Percentiles rank a stretch among this genome's conserved stretches.
Conservation (phyloP, 345 rosid species). For the Moricandia arvensis region DNA sequence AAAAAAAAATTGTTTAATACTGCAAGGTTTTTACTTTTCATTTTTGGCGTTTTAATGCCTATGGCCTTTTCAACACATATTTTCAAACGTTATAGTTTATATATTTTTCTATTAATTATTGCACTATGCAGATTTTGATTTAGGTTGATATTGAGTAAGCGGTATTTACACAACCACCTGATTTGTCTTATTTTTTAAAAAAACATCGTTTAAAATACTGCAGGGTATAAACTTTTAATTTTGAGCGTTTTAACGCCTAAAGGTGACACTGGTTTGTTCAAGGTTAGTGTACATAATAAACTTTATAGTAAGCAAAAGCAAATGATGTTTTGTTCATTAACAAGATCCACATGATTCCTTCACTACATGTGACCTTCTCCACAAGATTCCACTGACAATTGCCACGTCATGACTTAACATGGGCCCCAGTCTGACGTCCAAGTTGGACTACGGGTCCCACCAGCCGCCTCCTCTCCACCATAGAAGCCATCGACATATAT, state of each 20-base stretch:
- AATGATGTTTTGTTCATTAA: neutral
- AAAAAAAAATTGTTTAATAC: neutral
- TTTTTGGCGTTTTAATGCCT: neutral
- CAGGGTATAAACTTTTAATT: too few relatives aligned
- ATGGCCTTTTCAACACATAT: too few relatives aligned
- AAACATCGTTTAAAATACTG: too few relatives aligned
- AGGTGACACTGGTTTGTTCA: neutral
- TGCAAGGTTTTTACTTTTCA: neutral
- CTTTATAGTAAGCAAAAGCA: neutral
- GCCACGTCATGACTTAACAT: slow-evolving; percentile 21
- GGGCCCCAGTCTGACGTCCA: slow-evolving; percentile 26
- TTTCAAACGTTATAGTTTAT: too few relatives aligned
- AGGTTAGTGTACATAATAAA: neutral
- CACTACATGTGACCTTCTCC: slow-evolving; percentile 39
- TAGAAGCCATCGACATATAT: slow-evolving; percentile 7
- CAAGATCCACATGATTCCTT: neutral
- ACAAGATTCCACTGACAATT: slow-evolving; percentile 34
- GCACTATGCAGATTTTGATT: neutral
- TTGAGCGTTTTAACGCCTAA: neutral
- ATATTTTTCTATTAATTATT: too few relatives aligned
- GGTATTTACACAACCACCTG: neutral
- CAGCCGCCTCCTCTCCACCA: slow-evolving; percentile 22
- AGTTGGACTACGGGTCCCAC: slow-evolving; percentile 34
- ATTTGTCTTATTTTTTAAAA: neutral
- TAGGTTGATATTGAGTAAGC: neutral